phyloP scores from a whole-genome alignment of 441 rosid genomes.

The California macrophylla region DNA sequence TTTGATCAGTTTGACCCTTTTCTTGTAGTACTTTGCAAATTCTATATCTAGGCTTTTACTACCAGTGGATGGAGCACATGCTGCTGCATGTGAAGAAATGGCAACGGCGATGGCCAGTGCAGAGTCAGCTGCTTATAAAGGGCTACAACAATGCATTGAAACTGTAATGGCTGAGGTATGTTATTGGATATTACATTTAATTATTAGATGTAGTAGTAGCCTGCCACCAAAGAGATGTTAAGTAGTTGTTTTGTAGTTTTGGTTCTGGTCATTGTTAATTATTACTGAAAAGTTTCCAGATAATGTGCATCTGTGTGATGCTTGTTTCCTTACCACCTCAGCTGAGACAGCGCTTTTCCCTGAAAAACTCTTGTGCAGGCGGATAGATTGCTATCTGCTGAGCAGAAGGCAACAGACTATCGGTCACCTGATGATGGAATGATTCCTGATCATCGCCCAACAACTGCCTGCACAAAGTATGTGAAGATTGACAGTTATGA shows the following conservation, averaged over 20 bases:
- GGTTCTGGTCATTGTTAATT: not conserved
- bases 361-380: slow-evolving; percentile 39
- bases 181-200: slow-evolving; percentile 19
- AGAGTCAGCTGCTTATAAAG: slow-evolving; percentile 93
- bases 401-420: slow-evolving; percentile 90
- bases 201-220: slow-evolving; percentile 17
- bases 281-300: slow-evolving; percentile 5
- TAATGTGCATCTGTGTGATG: not conserved
- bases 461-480: slow-evolving; percentile 92
- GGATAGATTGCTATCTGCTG: slow-evolving; percentile 82
- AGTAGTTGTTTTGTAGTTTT: not conserved
- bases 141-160: slow-evolving; percentile 97
- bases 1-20: slow-evolving; percentile 19
- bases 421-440: slow-evolving; percentile 92
- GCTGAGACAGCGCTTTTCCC: slow-evolving; percentile 9
- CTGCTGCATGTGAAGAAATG: slow-evolving; percentile 99
- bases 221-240: slow-evolving; percentile 1
- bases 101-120: slow-evolving; percentile 94
- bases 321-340: slow-evolving; percentile 7
- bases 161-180: slow-evolving; percentile 98
- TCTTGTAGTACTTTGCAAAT: slow-evolving; percentile 81
- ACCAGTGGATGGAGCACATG: slow-evolving; percentile 98
- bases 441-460: slow-evolving; percentile 92
- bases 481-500: slow-evolving; percentile 15
- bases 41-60: slow-evolving; percentile 89